These are phyloP conservation scores for Apiospora saccharicola DNA, from an alignment of 2,329 filamentous ascomycete genomes.

Conservation along the genomic window DNA sequence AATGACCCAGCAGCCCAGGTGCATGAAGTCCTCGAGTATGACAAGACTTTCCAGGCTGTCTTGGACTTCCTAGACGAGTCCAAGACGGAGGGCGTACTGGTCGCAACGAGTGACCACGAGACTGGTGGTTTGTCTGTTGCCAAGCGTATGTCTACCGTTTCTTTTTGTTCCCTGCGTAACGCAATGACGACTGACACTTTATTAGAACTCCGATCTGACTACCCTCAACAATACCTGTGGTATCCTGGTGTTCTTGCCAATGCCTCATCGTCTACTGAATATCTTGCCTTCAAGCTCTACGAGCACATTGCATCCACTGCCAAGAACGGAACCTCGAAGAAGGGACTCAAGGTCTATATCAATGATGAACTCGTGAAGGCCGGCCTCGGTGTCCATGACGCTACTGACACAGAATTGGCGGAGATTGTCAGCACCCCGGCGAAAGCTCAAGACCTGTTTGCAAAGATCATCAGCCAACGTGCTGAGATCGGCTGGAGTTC, in stretches of 20 bases:
- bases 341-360: slow-evolving; percentile 66
- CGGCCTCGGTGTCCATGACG: slow-evolving; percentile 80
- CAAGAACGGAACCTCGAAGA: slow-evolving; percentile 34
- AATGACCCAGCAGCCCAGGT: slow-evolving; percentile 88
- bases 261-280: slow-evolving; percentile 80
- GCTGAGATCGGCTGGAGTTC: slow-evolving; percentile 94
- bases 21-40: slow-evolving; percentile 93
- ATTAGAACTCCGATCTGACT: slow-evolving; percentile 57
- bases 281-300: slow-evolving; percentile 69
- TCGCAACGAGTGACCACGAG: slow-evolving; percentile 94
- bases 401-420: slow-evolving; percentile 73
- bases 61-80: slow-evolving; percentile 83
- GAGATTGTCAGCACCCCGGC: slow-evolving; percentile 66
- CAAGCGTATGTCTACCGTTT: slow-evolving; percentile 60
- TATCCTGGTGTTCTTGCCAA: slow-evolving; percentile 79
- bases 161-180: slow-evolving; percentile 25
- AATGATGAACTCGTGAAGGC: slow-evolving; percentile 70
- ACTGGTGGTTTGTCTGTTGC: slow-evolving; percentile 89
- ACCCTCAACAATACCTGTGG: slow-evolving; percentile 73
- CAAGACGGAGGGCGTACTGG: slow-evolving; percentile 77
- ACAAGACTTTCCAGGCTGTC: slow-evolving; percentile 83
- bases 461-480: slow-evolving; percentile 85
- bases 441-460: slow-evolving; percentile 66
- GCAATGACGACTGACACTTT: slow-evolving; percentile 21
- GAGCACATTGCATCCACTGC: slow-evolving; percentile 59